These are phyloP conservation scores for Ottelia alismoides DNA, from an alignment of 106 monocot species.

Conservation along the genomic window DNA sequence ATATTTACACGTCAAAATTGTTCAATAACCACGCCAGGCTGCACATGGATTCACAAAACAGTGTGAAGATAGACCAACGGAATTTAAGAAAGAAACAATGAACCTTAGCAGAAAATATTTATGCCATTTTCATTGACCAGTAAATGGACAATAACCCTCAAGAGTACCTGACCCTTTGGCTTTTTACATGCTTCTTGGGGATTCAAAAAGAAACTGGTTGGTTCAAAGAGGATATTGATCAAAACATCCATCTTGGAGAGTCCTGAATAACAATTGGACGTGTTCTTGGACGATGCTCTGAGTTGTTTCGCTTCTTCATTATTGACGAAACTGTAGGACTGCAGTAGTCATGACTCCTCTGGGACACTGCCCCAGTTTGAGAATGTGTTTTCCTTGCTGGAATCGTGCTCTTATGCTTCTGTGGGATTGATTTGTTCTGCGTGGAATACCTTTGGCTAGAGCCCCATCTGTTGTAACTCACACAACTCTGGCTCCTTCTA, in stretches of 20 bases:
- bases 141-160: too few relatives aligned
- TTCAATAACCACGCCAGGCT: too few relatives aligned
- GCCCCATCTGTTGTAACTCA: slow-evolving; percentile 63
- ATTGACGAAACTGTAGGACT: slow-evolving; percentile 85
- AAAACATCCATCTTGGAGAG: slow-evolving; percentile 63
- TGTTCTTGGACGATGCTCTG: slow-evolving; percentile 26
- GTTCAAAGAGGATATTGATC: too few relatives aligned
- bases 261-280: slow-evolving; percentile 28
- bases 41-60: too few relatives aligned
- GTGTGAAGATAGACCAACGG: too few relatives aligned
- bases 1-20: too few relatives aligned
- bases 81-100: too few relatives aligned
- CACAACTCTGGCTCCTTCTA: slow-evolving; percentile 74
- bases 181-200: too few relatives aligned
- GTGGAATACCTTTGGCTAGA: slow-evolving; percentile 26
- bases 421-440: slow-evolving; percentile 13
- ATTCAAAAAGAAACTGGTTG: too few relatives aligned
- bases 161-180: too few relatives aligned
- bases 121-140: too few relatives aligned
- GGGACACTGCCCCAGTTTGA: slow-evolving; percentile 30
- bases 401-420: slow-evolving; percentile 42
- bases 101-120: too few relatives aligned
- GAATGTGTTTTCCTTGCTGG: slow-evolving; percentile 44
- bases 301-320: slow-evolving; percentile 74
- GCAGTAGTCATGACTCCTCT: slow-evolving; percentile 67